phyloP scores from a whole-genome alignment of 192 early-diverging fungal species.

The Chytriomyces sp. region DNA sequence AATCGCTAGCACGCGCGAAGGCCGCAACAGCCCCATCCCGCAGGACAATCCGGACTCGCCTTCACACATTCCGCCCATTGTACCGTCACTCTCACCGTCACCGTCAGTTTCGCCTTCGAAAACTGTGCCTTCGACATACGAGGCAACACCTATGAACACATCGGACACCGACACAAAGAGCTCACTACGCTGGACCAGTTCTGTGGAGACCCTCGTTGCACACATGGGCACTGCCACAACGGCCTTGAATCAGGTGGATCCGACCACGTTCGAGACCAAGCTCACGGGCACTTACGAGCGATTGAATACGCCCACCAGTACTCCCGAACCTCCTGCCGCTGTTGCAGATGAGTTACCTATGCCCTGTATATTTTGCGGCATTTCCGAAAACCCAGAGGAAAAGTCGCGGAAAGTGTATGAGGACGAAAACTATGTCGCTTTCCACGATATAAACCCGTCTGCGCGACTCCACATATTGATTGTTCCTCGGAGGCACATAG shows the following conservation, averaged over 20 bases:
- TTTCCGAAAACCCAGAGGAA: conserved; percentile 7
- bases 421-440: conserved; percentile 44
- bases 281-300: not conserved
- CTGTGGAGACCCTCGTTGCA: not conserved
- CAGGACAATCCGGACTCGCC: too few species aligned
- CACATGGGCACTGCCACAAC: not conserved
- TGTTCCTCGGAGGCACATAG: conserved; percentile 41
- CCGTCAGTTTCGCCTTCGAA: too few species aligned
- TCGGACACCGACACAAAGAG: not conserved
- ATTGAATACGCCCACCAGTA: not conserved
- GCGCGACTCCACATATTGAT: conserved; percentile 40
- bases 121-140: too few species aligned
- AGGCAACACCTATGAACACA: not conserved
- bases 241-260: not conserved
- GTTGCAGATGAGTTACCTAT: not conserved
- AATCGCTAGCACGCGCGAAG: not conserved
- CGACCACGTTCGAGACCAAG: not conserved
- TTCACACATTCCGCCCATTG: too few species aligned
- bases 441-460: conserved; percentile 45
- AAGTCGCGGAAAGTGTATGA: conserved; percentile 16
- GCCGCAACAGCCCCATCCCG: not conserved
- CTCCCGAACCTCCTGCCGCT: too few species aligned
- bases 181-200: not conserved
- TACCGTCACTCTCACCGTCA: too few species aligned
- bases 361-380: conserved; percentile 30